Evolutionary conservation across 106 monocot species (phyloP).

Genomic region (Xerophyta viscosa): DNA sequence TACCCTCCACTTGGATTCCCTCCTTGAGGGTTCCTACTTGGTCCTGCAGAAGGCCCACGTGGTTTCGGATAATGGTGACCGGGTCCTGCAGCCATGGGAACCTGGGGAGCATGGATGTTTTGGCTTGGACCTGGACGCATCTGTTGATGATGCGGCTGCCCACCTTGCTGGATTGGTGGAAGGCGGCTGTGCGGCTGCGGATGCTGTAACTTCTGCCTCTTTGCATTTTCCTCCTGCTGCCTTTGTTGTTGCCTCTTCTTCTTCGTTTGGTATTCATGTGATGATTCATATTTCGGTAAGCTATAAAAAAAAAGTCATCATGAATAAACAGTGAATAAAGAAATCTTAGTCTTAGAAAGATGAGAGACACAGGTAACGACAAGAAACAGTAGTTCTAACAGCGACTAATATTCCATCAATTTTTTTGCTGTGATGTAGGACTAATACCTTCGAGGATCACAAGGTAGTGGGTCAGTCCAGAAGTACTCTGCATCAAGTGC

Average conservation of each 20-base stretch:
- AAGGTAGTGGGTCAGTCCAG: constrained; percentile 92
- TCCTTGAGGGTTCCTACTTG: constrained; percentile 61
- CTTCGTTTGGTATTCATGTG: constrained; percentile 97
- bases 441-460: constrained; percentile 88
- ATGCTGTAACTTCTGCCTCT: constrained; percentile 79
- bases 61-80: constrained; percentile 82
- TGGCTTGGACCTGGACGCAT: constrained; percentile 63
- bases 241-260: constrained; percentile 92
- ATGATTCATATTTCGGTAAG: constrained; percentile 91
- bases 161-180: constrained; percentile 75
- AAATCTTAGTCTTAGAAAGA: neutral
- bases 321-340: too few species aligned
- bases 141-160: constrained; percentile 61
- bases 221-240: constrained; percentile 84
- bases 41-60: constrained; percentile 60
- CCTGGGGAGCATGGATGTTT: constrained; percentile 39
- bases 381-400: too few species aligned
- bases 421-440: neutral
- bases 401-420: too few species aligned
- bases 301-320: constrained; percentile 14
- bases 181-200: constrained; percentile 76
- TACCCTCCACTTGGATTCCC: constrained; percentile 60
- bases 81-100: constrained; percentile 47
- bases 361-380: neutral
- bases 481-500: constrained; percentile 98